These are phyloP conservation scores for Barbatosphaeria neglecta DNA, from an alignment of 495 filamentous ascomycete genomes.

Conservation along the genomic window DNA sequence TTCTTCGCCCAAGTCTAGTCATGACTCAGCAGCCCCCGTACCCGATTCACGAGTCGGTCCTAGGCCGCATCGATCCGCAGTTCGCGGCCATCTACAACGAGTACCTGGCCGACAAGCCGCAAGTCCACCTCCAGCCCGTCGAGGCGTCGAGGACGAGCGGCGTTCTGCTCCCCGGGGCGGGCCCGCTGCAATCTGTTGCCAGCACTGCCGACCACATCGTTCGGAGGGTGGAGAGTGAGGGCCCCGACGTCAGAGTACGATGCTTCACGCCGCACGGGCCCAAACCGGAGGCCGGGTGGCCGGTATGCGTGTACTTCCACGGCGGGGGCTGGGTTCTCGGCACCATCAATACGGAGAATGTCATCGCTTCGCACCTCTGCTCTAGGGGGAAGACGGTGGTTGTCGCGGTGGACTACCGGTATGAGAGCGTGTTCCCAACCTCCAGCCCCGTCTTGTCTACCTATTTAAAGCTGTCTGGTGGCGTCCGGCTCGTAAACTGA, in stretches of 20 bases:
- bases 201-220: constrained; percentile 38
- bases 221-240: constrained; percentile 31
- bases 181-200: constrained; percentile 37
- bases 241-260: constrained; percentile 33
- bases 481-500: constrained; percentile 1
- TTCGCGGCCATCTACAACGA: constrained; percentile 46
- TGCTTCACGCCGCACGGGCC: constrained; percentile 36
- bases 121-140: constrained; percentile 37
- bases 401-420: constrained; percentile 47
- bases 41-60: constrained; percentile 41
- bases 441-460: not conserved
- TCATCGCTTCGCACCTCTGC: constrained; percentile 45
- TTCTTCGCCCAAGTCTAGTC: no score
- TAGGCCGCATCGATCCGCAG: constrained; percentile 34
- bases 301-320: constrained; percentile 45
- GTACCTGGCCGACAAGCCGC: constrained; percentile 33
- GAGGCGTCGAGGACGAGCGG: constrained; percentile 39
- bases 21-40: constrained; percentile 44
- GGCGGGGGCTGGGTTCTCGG: constrained; percentile 51
- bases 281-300: constrained; percentile 37
- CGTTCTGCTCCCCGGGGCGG: constrained; percentile 42
- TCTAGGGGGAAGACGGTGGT: constrained; percentile 38
- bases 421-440: constrained; percentile 5
- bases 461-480: not conserved
- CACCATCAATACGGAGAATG: constrained; percentile 47